Evolutionary conservation across 1,284 basidiomycete genomes (phyloP).

Genomic region (Boletellus sp.): DNA sequence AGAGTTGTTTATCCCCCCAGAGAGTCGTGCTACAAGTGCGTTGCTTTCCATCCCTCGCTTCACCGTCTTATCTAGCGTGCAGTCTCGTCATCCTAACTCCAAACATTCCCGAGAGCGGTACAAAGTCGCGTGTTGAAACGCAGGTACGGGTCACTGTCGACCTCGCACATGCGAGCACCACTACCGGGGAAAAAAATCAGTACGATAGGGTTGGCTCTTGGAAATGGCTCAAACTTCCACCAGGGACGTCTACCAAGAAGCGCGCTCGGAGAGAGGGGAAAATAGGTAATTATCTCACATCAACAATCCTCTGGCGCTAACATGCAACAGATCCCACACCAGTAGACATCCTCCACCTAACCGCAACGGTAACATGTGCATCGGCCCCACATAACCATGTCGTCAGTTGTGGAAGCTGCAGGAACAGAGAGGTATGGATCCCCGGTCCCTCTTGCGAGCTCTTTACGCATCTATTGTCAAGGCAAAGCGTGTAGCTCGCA

Average conservation of each 20-base stretch:
- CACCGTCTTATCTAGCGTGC: constrained; percentile 20
- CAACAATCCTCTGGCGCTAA: constrained; percentile 16
- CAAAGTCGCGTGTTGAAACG: constrained; percentile 94
- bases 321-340: constrained; percentile 55
- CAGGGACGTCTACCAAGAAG: constrained; percentile 78
- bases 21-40: constrained; percentile 72
- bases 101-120: constrained; percentile 78
- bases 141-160: constrained; percentile 82
- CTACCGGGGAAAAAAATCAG: constrained; percentile 53
- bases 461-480: constrained; percentile 29
- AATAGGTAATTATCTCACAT: constrained; percentile 51
- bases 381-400: constrained; percentile 78
- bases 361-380: constrained; percentile 67
- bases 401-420: constrained; percentile 80
- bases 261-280: constrained; percentile 83
- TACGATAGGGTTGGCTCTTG: constrained; percentile 78
- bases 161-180: constrained; percentile 63
- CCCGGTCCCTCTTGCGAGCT: constrained; percentile 6
- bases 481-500: constrained; percentile 86
- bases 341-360: constrained; percentile 69
- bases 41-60: constrained; percentile 17
- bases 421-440: constrained; percentile 70
- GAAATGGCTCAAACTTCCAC: constrained; percentile 79
- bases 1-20: constrained; percentile 65
- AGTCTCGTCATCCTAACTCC: constrained; percentile 80